Percentiles rank a stretch among this genome's conserved stretches.
Evolutionary conservation across 2,329 filamentous ascomycete genomes (phyloP).

Genomic region (Plenodomus tracheiphilus): DNA sequence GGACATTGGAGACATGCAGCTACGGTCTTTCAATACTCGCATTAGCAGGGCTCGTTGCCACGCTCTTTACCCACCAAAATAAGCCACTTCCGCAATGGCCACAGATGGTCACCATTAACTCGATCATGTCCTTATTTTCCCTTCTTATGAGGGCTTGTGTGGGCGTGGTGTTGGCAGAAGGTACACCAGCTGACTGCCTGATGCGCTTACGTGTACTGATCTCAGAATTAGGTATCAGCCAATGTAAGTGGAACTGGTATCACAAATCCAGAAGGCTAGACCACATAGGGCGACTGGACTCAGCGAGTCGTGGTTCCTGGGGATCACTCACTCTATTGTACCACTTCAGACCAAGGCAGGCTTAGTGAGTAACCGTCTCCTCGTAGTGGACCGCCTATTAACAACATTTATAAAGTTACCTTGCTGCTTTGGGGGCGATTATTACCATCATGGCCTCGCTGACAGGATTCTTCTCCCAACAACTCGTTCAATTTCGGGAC

Average conservation of each 20-base stretch:
- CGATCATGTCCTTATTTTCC: constrained; percentile 12
- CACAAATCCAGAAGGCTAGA: constrained; percentile 2
- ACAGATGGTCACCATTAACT: constrained; percentile 10
- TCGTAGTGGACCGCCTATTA: neutral
- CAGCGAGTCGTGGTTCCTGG: constrained; percentile 16
- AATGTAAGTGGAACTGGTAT: constrained; percentile 17
- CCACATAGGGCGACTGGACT: constrained; percentile 12
- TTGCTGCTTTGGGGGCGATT: constrained; percentile 10
- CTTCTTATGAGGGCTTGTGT: constrained; percentile 10
- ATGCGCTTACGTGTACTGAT: neutral
- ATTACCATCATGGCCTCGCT: constrained; percentile 6
- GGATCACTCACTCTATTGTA: constrained; percentile 7
- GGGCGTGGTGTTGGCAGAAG: constrained; percentile 12
- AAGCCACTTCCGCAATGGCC: constrained; percentile 13
- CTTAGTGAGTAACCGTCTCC: constrained; percentile 1
- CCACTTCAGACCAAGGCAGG: neutral
- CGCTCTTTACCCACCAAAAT: constrained; percentile 5
- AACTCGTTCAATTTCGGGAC: constrained; percentile 9
- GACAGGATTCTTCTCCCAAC: constrained; percentile 11
- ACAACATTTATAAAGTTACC: constrained; percentile 3
- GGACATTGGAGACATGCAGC: constrained; percentile 10
- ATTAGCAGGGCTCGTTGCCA: constrained; percentile 7
- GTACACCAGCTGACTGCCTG: neutral
- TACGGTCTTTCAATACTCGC: constrained; percentile 6
- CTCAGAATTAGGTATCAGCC: constrained; percentile 12